Evolutionary conservation across 2,329 filamentous ascomycete genomes (phyloP), one percentile per base, ranked within the genome.

Genomic region (Aspergillus awamori): DNA sequence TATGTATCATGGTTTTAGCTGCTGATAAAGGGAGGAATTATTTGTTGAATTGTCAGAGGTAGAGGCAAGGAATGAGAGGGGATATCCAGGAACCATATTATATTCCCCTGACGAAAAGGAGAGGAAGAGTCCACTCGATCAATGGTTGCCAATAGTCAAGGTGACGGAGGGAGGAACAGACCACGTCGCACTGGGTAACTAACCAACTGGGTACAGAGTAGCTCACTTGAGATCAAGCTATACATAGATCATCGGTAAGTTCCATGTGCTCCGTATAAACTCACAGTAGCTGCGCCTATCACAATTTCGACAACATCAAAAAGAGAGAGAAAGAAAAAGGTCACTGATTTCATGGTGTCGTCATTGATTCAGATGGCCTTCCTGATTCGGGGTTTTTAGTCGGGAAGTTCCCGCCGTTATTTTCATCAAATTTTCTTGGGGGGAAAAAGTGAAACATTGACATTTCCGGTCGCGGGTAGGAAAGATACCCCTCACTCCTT

Each of bases 101-200:
- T 24, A 8, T 5, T 13, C 5, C 38, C 53, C 43, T 56, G 39
- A 36, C 36, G 6, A 41, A 15, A 36, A 10, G 33, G 33, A 36
- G 33, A 33, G 30, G 28, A 6, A 28, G 39, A 45, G 39, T 17
- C 33, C 33, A 36, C 33, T 36, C 39, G 24, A 13, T 38, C 24
- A 45, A 56, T 36, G 53, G 39, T 56, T 33, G 53, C 41, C 53
- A 45, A 56, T 56, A 56, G 39, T 56, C 26, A 39, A 20, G 28
- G 10, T 13, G 41, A 55, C 39, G 53, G 53, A 30, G 53, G 53
- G 53, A 56, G 2, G 53, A 47, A 56, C 39, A 28, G 53, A 56
- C 53, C 53, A 56, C 2, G 53, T 47, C 47, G 47, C 15, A 49
- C n/a, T 49, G 30, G 30, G 30, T 33, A 33, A 33, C 30, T 33